Conservation (phyloP, 2,329 filamentous ascomycete genomes). For the Hypoxylon sp. region DNA sequence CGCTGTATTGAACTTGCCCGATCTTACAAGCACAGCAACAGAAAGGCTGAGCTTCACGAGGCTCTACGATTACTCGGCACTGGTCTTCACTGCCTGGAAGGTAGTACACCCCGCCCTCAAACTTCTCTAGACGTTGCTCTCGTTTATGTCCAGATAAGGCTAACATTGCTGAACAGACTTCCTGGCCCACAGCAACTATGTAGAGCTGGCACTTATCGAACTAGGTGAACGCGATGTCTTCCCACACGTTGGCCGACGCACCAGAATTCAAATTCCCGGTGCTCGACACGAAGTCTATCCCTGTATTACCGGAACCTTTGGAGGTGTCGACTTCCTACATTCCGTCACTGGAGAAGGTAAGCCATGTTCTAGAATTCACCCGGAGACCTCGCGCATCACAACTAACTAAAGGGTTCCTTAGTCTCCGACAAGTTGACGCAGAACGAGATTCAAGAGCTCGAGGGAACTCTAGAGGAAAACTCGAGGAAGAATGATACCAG, state of each 20-base stretch:
- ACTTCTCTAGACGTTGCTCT: not conserved
- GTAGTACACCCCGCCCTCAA: constrained; percentile 55
- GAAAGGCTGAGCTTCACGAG: constrained; percentile 87
- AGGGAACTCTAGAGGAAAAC: constrained; percentile 81
- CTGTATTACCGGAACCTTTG: constrained; percentile 91
- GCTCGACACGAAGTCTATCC: constrained; percentile 80
- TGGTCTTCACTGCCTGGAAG: constrained; percentile 89
- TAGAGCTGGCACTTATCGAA: constrained; percentile 88
- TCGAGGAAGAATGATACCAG: constrained; percentile 76
- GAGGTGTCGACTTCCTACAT: constrained; percentile 93
- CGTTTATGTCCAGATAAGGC: not conserved
- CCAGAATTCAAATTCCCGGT: constrained; percentile 78
- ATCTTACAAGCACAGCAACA: constrained; percentile 74
- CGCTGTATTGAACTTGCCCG: constrained; percentile 85
- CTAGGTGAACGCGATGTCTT: constrained; percentile 86
- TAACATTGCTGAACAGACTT: constrained; percentile 71
- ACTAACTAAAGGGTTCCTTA: constrained; percentile 51
- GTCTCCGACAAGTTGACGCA: constrained; percentile 92
- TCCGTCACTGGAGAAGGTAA: constrained; percentile 80
- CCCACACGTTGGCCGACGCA: constrained; percentile 85
- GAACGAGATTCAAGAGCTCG: constrained; percentile 89
- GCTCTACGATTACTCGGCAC: constrained; percentile 89
- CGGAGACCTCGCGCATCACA: not conserved
- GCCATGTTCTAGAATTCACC: not conserved
- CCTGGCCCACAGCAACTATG: constrained; percentile 94